Base-by-base conservation (phyloP, 106 monocot species). In the Triglochin maritima region DNA sequence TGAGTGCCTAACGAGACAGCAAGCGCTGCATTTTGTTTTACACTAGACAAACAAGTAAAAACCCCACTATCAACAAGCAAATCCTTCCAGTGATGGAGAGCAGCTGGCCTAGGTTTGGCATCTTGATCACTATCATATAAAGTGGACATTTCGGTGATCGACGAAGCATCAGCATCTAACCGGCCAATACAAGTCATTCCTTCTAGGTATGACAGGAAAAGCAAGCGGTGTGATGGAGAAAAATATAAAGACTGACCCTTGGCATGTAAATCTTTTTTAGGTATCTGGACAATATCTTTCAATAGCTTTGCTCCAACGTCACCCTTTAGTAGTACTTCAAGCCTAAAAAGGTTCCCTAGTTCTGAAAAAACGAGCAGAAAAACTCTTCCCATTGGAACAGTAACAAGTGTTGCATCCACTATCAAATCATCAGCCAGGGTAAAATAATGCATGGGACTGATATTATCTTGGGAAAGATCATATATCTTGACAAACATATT, bases 401-500 rank as follows among this genome's bases (percentile, higher is more conserved):
- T 74, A 75, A 92, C 78, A 65, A 98, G 86, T 65, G 89, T 75
- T 57, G 92, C 92, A 86, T 98, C 98, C 41, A 86, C 69, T 77
- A 98, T 98, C 51, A 70, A 59, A 81, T 84, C 82, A 79, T 86
- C 77, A 74, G 79, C 57, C 9, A 98, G 44, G 49, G 88, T 92
- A 64, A 92, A 98, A 61, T 98, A 98, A 72, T 92, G 92, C 58
- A 82, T 71, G 48, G 98, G 98, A 75, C 98, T 98, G 55, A 98
- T 92, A 73, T 86, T 98, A 69, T 98, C 98, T 54, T 82, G 92
- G 48, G 98, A 98, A 16, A 98, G 86, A 65, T 98, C 92, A 69
- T 98, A 98, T 78, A 98, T 92, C 81, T 98, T 98, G 45, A 98
- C 88, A 79, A 98, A 98, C 77, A 86, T 82, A 70, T 89, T 92